phyloP scores from a whole-genome alignment of 179 eudicot species.

The Monotropa hypopitys region DNA sequence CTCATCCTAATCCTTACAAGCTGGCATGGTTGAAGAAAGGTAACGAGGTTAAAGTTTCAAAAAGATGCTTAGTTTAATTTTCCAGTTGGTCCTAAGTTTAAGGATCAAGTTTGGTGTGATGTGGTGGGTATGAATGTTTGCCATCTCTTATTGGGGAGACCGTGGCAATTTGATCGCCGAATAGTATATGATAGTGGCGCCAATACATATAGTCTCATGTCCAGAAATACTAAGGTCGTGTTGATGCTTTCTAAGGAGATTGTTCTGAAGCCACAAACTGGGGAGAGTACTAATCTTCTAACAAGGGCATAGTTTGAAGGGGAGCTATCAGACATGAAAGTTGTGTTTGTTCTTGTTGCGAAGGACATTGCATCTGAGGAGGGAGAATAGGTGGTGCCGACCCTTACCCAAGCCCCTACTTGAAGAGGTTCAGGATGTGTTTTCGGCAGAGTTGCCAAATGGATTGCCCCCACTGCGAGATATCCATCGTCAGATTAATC shows the following conservation, averaged over 20 bases:
- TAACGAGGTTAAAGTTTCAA: neutral
- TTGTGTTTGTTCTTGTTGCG: too few relatives aligned
- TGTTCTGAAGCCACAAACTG: too few relatives aligned
- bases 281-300: too few relatives aligned
- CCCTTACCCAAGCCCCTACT: too few relatives aligned
- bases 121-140: neutral
- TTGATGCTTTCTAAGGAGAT: neutral
- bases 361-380: too few relatives aligned
- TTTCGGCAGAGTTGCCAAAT: neutral
- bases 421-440: too few relatives aligned
- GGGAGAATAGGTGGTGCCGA: too few relatives aligned
- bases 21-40: too few relatives aligned
- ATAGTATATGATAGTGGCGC: neutral
- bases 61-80: neutral
- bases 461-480: neutral
- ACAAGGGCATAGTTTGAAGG: too few relatives aligned
- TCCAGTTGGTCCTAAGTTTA: neutral
- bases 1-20: neutral
- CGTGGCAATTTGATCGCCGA: neutral
- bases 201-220: neutral
- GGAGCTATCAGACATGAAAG: too few relatives aligned
- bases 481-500: neutral
- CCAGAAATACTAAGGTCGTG: neutral
- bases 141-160: neutral
- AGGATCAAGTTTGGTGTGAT: neutral